phyloP scores from a whole-genome alignment of 2,329 filamentous ascomycete genomes.

The Akanthomyces dipterigenus region DNA sequence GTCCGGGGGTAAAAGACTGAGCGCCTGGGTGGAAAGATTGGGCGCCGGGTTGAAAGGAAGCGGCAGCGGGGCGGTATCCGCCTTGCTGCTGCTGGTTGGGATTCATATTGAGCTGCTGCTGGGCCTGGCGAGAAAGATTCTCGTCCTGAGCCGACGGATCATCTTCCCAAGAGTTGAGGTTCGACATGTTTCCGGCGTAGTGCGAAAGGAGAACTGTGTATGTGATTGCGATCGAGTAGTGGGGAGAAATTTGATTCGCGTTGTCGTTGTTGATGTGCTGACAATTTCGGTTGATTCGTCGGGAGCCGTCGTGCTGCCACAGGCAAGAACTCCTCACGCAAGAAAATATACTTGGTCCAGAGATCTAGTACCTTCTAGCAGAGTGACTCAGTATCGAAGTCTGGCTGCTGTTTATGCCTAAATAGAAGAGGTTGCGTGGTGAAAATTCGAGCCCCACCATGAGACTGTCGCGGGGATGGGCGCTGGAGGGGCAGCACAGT shows the following conservation, averaged over 20 bases:
- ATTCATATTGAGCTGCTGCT: constrained; percentile 70
- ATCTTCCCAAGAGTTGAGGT: constrained; percentile 94
- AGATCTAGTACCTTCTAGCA: neutral
- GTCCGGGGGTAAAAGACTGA: constrained; percentile 23
- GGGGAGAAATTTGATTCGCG: constrained; percentile 1
- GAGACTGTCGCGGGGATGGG: constrained; percentile 22
- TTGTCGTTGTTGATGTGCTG: neutral
- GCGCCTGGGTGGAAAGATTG: constrained; percentile 61
- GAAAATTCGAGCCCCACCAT: constrained; percentile 37
- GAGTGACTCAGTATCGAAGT: constrained; percentile 7
- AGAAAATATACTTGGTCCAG: neutral
- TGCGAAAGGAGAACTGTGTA: neutral
- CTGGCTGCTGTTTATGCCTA: constrained; percentile 14
- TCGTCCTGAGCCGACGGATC: constrained; percentile 73
- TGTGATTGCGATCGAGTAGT: constrained; percentile 1
- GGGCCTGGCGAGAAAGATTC: constrained; percentile 67
- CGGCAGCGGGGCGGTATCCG: constrained; percentile 52
- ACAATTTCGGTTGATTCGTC: neutral
- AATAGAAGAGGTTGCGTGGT: constrained; percentile 24
- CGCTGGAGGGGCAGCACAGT: constrained; percentile 20
- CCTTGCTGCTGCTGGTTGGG: constrained; percentile 41
- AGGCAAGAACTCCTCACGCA: neutral
- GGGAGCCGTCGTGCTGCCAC: neutral
- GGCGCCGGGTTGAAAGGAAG: constrained; percentile 67
- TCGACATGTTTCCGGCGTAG: constrained; percentile 57